These are phyloP conservation scores for Crithidia fasciculata DNA, from an alignment of 208 protist species.

Conservation along the genomic window DNA sequence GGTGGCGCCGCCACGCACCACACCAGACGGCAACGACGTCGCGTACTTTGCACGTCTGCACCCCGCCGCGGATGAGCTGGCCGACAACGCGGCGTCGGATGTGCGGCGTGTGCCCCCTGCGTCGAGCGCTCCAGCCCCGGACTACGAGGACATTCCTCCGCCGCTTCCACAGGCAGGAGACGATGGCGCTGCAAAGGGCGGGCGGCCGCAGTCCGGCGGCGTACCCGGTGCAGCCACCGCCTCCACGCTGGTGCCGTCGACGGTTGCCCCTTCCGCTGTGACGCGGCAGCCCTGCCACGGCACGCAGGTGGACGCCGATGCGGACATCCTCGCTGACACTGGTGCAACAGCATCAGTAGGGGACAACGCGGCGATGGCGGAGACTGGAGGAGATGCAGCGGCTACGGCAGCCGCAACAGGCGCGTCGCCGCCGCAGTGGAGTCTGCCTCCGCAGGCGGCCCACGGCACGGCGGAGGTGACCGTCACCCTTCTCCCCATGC, in stretches of 20 bases:
- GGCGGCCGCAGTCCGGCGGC: not conserved
- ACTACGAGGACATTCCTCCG: constrained; percentile 22
- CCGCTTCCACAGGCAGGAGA: not conserved
- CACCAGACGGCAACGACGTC: constrained; percentile 2
- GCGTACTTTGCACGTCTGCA: constrained; percentile 19
- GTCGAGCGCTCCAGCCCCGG: not conserved
- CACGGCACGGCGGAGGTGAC: constrained; percentile 40
- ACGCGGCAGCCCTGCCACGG: constrained; percentile 39
- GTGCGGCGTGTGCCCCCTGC: constrained; percentile 25
- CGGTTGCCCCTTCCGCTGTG: not conserved
- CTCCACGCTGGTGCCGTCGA: not conserved
- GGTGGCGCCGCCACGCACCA: constrained; percentile 5
- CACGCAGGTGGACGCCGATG: constrained; percentile 38
- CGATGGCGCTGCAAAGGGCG: not conserved
- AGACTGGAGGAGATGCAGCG: not conserved
- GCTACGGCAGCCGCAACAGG: not conserved
- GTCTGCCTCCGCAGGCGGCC: constrained; percentile 26
- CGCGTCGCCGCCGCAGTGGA: constrained; percentile 8
- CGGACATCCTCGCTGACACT: constrained; percentile 4
- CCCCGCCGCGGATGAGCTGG: constrained; percentile 28
- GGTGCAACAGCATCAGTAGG: not conserved
- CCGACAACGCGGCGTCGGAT: constrained; percentile 48
- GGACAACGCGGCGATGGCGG: too few relatives aligned
- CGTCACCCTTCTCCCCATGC: constrained; percentile 40
- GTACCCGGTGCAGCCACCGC: not conserved